Conservation (phyloP, 2,329 filamentous ascomycete genomes). For the Hypoxylon sp. region DNA sequence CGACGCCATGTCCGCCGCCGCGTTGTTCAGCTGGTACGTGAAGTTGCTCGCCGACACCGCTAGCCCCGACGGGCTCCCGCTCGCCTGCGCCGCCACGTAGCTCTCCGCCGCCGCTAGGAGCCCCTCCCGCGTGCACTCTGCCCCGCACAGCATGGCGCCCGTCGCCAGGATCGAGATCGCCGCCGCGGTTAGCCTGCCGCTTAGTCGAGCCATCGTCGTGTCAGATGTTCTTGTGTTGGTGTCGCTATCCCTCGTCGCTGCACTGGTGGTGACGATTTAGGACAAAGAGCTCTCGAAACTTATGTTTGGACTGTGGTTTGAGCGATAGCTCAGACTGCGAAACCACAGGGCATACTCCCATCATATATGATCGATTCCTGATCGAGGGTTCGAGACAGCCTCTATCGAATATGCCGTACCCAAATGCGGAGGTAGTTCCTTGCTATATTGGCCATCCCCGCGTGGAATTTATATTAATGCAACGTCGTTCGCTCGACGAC, state of each 20-base stretch:
- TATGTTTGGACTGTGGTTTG: too few relatives aligned
- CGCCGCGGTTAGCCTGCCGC: background rate
- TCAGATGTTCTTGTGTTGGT: too few relatives aligned
- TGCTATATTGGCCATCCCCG: constrained; percentile 36
- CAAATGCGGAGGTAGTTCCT: constrained; percentile 31
- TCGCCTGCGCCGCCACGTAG: constrained; percentile 41
- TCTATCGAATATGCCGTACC: constrained; percentile 29
- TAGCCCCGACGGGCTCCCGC: constrained; percentile 36
- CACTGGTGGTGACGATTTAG: background rate
- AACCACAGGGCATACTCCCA: background rate
- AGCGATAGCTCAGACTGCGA: too few relatives aligned
- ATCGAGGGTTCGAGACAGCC: background rate
- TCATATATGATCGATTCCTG: background rate
- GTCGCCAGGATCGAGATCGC: constrained; percentile 10
- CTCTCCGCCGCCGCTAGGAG: constrained; percentile 41
- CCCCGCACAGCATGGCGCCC: constrained; percentile 9
- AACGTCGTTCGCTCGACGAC: constrained; percentile 10
- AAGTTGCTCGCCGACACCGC: constrained; percentile 40
- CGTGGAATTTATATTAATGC: constrained; percentile 31
- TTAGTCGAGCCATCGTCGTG: constrained; percentile 15
- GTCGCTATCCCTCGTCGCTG: background rate
- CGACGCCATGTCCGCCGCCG: constrained; percentile 35
- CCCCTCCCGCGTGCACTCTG: constrained; percentile 42
- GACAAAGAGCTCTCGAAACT: background rate
- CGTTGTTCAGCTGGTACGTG: constrained; percentile 44